Evolutionary conservation across 139 green algal genomes (phyloP).

Genomic region (Chlorella sp.): DNA sequence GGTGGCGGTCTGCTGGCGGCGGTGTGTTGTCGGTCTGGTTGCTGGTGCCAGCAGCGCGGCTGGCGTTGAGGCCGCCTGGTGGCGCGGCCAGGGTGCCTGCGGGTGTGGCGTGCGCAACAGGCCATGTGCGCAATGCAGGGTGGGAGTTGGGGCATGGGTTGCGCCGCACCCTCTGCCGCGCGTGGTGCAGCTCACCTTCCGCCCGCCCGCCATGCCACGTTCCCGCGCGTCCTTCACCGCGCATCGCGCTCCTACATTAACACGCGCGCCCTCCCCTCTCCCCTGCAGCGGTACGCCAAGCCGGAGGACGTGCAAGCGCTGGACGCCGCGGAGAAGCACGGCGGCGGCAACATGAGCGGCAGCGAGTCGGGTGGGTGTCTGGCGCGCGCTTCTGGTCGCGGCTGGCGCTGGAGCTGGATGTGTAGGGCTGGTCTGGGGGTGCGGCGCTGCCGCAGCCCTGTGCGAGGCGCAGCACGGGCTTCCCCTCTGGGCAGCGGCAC

Average conservation of each 20-base stretch:
- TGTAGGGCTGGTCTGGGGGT: neutral
- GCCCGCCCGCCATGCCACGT: too few relatives aligned
- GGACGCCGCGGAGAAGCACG: slow-evolving; percentile 12
- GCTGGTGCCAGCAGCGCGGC: neutral
- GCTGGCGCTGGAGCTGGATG: neutral
- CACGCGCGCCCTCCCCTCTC: neutral
- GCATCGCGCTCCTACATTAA: neutral
- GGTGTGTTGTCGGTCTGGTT: neutral
- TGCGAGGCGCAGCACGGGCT: slow-evolving; percentile 3
- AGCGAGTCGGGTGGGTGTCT: slow-evolving; percentile 27
- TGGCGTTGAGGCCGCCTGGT: neutral
- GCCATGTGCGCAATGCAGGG: neutral
- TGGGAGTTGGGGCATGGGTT: slow-evolving; percentile 6
- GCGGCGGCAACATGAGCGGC: slow-evolving; percentile 45
- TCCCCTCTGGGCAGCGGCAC: neutral
- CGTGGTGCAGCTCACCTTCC: too few relatives aligned
- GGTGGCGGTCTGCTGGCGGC: neutral
- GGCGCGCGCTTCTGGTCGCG: neutral
- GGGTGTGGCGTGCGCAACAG: neutral
- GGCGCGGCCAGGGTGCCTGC: neutral
- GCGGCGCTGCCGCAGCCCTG: slow-evolving; percentile 5
- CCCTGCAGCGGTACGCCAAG: slow-evolving; percentile 69
- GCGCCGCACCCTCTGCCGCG: slow-evolving; percentile 2
- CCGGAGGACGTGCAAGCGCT: slow-evolving; percentile 46
- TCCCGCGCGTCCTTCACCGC: neutral